These are phyloP conservation scores for Starmerella geochares DNA, from an alignment of 805 yeast genomes.

Conservation along the genomic window DNA sequence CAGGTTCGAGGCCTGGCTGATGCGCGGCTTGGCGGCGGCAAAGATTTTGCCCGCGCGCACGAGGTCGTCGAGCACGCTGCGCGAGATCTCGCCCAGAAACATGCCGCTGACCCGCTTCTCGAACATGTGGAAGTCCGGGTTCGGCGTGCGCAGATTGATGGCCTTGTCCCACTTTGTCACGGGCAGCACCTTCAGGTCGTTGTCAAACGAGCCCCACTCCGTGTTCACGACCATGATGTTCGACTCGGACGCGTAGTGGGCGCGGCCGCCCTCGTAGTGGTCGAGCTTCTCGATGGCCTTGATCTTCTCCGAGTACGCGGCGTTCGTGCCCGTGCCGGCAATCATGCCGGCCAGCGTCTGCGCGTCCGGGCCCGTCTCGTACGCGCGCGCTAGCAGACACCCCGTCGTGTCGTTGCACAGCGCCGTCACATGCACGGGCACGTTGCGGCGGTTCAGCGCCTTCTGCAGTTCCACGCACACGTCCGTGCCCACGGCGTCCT, in stretches of 20 bases:
- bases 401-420: conserved; percentile 95
- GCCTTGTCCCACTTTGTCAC: conserved; percentile 62
- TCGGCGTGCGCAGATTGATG: conserved; percentile 65
- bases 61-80: conserved; percentile 59
- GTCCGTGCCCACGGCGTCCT: conserved; percentile 76
- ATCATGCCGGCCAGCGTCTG: conserved; percentile 80
- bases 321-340: conserved; percentile 96
- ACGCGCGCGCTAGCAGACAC: conserved; percentile 78
- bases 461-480: conserved; percentile 63
- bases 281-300: conserved; percentile 54
- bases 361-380: conserved; percentile 57
- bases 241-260: conserved; percentile 25
- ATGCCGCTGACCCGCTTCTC: conserved; percentile 88
- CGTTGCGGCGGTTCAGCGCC: conserved; percentile 48
- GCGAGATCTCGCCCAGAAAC: conserved; percentile 82
- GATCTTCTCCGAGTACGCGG: conserved; percentile 77
- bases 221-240: conserved; percentile 77
- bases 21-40: conserved; percentile 13
- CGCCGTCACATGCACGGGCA: conserved; percentile 63
- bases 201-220: conserved; percentile 98
- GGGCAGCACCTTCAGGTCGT: conserved; percentile 64
- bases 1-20: conserved; percentile 29
- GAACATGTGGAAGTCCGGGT: conserved; percentile 80
- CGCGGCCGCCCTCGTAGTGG: conserved; percentile 38
- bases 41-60: conserved; percentile 51